Conservation (phyloP, 2,329 filamentous ascomycete species). For the Bipolaris zeicola region DNA sequence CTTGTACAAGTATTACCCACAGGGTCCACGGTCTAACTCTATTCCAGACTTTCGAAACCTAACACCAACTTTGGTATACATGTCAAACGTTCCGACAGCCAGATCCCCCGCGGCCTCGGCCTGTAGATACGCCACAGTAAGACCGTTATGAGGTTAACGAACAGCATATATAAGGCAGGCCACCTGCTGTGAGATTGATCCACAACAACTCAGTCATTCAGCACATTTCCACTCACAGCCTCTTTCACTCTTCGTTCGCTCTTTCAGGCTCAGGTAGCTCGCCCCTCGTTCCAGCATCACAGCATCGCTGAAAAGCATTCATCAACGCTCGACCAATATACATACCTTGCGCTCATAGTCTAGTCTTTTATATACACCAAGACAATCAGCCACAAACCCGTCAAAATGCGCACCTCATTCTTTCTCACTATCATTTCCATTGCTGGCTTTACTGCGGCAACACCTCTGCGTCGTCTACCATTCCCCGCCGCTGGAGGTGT, state of each 20-base stretch:
- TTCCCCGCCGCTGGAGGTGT: slow-evolving; percentile 14
- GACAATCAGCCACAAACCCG: not conserved
- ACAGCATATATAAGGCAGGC: slow-evolving; percentile 17
- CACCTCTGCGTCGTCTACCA: slow-evolving; percentile 22
- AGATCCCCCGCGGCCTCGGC: slow-evolving; percentile 18
- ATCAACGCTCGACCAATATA: not conserved
- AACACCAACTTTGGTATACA: slow-evolving; percentile 17
- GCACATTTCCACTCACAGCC: slow-evolving; percentile 13
- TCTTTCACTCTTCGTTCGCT: slow-evolving; percentile 22
- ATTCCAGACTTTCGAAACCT: slow-evolving; percentile 4
- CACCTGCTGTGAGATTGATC: slow-evolving; percentile 8
- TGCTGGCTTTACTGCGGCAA: slow-evolving; percentile 31
- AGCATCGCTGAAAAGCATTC: slow-evolving; percentile 10
- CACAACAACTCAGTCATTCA: slow-evolving; percentile 4
- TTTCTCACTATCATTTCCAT: slow-evolving; percentile 28
- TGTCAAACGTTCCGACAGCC: slow-evolving; percentile 18
- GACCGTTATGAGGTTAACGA: slow-evolving; percentile 2
- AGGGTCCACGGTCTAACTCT: slow-evolving; percentile 4
- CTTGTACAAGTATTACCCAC: slow-evolving; percentile 2
- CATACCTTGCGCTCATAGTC: not conserved
- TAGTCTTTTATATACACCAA: slow-evolving; percentile 5
- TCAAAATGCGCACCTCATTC: slow-evolving; percentile 33
- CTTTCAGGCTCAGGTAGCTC: slow-evolving; percentile 43
- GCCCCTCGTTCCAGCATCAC: slow-evolving; percentile 10
- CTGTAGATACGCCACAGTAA: slow-evolving; percentile 7